phyloP scores from a whole-genome alignment of 805 yeast genomes.

The Maudiozyma turicensis region DNA sequence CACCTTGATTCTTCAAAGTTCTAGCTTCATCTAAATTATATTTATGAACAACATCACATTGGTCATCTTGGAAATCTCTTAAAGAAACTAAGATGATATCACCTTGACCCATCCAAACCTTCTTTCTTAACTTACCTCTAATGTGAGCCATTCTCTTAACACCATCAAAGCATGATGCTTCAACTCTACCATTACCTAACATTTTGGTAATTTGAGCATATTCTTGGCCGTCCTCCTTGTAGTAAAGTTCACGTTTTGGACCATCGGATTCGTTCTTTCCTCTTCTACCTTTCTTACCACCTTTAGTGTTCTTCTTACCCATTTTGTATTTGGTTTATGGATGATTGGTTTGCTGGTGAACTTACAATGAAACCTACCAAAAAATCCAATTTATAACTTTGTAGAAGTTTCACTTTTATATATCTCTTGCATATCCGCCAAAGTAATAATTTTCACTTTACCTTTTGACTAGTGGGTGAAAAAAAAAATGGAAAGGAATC shows the following conservation, averaged over 20 bases:
- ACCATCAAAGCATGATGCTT: conserved; percentile 92
- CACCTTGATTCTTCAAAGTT: conserved; percentile 89
- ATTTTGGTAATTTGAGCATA: conserved; percentile 96
- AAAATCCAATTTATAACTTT: neutral
- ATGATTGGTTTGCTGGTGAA: neutral
- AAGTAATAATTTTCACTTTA: neutral
- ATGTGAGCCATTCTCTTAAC: conserved; percentile 91
- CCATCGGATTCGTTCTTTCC: conserved; percentile 91
- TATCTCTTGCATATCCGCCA: neutral
- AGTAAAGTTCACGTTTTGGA: conserved; percentile 88
- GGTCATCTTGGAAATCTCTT: conserved; percentile 97
- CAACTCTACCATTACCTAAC: conserved; percentile 97
- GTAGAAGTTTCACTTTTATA: neutral
- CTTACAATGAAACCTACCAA: neutral
- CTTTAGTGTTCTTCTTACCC: conserved; percentile 39
- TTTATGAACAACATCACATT: conserved; percentile 95
- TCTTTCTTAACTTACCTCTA: conserved; percentile 98
- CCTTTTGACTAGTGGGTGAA: neutral
- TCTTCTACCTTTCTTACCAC: conserved; percentile 91
- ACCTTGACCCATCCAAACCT: conserved; percentile 99
- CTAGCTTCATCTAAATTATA: conserved; percentile 97
- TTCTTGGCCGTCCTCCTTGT: conserved; percentile 95
- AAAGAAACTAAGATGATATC: conserved; percentile 91
- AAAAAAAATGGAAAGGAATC: too few relatives aligned
- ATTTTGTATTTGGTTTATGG: conserved; percentile 9